phyloP scores from a whole-genome alignment of 768 basidiomycete genomes.

The Hygrocybe punicea region DNA sequence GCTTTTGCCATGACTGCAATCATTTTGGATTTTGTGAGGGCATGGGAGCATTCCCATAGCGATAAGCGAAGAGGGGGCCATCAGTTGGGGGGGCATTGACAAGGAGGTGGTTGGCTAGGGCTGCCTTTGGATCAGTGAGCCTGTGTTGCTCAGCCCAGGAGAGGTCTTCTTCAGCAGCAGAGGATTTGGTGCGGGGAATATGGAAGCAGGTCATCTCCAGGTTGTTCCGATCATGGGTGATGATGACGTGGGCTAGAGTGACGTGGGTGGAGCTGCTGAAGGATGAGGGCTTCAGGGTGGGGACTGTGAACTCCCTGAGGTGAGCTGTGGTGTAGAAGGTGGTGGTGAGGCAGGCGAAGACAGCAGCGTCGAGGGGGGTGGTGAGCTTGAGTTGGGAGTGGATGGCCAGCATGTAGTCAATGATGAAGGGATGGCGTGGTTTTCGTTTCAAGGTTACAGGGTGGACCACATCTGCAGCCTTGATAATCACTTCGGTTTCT shows the following conservation, averaged over 20 bases:
- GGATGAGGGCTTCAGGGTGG: slow-evolving; percentile 14
- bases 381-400: slow-evolving; percentile 22
- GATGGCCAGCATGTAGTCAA: slow-evolving; percentile 22
- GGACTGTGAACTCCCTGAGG: slow-evolving; percentile 40
- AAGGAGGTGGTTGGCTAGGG: slow-evolving; percentile 25
- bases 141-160: slow-evolving; percentile 31
- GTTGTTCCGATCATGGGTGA: slow-evolving; percentile 19
- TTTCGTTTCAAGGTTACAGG: slow-evolving; percentile 29
- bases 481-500: slow-evolving; percentile 27
- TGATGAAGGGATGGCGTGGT: slow-evolving; percentile 31
- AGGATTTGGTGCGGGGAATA: slow-evolving; percentile 22
- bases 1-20: slow-evolving; percentile 15
- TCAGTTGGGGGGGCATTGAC: slow-evolving; percentile 28
- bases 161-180: slow-evolving; percentile 28
- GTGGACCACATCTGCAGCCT: slow-evolving; percentile 26
- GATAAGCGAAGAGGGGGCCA: slow-evolving; percentile 32
- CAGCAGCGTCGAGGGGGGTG: slow-evolving; percentile 32
- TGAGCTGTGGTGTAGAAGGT: slow-evolving; percentile 36
- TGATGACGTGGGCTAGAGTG: slow-evolving; percentile 20
- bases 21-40: slow-evolving; percentile 29
- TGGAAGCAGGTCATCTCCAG: slow-evolving; percentile 20
- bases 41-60: background rate
- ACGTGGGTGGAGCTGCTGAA: slow-evolving; percentile 34
- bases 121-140: slow-evolving; percentile 20
- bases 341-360: slow-evolving; percentile 38